Base-by-base conservation (phyloP, 352 stramenopile species). In the Phytopythium helicoides region DNA sequence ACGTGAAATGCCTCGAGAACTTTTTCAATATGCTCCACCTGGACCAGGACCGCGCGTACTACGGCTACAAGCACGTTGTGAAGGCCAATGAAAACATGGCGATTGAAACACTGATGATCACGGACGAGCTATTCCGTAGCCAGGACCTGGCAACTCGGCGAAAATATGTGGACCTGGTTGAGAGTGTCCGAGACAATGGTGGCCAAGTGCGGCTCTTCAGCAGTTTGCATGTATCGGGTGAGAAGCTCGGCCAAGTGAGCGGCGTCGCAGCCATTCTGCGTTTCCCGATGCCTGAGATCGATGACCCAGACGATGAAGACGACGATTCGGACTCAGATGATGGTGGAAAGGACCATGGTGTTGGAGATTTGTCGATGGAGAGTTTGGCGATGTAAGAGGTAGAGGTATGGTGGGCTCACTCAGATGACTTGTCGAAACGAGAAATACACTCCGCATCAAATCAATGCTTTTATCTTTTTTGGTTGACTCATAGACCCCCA, bases 11-110 rank as follows among this genome's bases (percentile, higher is more conserved):
- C 18, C 71, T 98, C 23, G 81, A 97, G 42, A 89, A 81, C 47
- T 99, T 99, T 63, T 99, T 98, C 77, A 82, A 77, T 42, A 98
- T 98, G 85, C 85, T 99, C 52, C 90, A 98, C 53, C 84, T 76
- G 33, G 82, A 99, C 64, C 93, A 97, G 34, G 94, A 99, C 48
- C 86, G 94, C 47, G 96, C 96, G 18, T 98, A 98, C 68, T 99
- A 99, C 69, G 92, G 94, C 26, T 98, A 89, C 75, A 93, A 95
- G 52, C 93, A 98, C 62, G 92, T 99, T 11, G 35, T 81, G 47
- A 82, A 77, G 25, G 95, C 95, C 6, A 94, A 97, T 52, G 88
- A 94, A 21, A 86, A 97, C 60, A 71, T 92, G 50, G 96, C 96
- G 2, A 96, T 99, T 52, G 94, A 98, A 66, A 97, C 84, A 25